These are phyloP conservation scores for Physcomitrium patens DNA, from an alignment of 225 moss, liverwort and hornwort species.

Conservation along the genomic window DNA sequence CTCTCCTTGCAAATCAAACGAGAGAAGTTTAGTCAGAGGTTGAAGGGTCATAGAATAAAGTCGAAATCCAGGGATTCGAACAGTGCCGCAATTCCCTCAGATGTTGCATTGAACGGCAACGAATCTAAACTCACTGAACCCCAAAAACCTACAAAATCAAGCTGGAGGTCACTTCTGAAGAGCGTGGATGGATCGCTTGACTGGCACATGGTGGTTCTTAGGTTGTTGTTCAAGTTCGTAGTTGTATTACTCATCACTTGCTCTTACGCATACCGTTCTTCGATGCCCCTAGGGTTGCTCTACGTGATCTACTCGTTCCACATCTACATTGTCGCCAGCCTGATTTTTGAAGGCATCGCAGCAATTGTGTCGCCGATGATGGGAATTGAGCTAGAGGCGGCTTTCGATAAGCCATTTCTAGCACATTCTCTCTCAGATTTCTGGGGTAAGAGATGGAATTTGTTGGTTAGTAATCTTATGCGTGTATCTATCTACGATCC, in stretches of 20 bases:
- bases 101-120: too few relatives aligned
- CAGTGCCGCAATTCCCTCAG: neutral
- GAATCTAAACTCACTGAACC: neutral
- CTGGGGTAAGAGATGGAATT: conserved; percentile 91
- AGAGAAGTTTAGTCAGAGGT: conserved; percentile 35
- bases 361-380: conserved; percentile 60
- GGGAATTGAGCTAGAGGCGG: conserved; percentile 61
- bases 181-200: conserved; percentile 32
- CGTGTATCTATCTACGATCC: conserved; percentile 75
- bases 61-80: neutral
- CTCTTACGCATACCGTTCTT: conserved; percentile 18
- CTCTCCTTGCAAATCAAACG: conserved; percentile 71
- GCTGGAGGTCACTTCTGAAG: conserved; percentile 26
- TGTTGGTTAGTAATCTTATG: conserved; percentile 78
- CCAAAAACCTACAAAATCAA: neutral
- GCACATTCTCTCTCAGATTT: conserved; percentile 79
- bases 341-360: conserved; percentile 70
- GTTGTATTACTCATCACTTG: conserved; percentile 25
- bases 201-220: conserved; percentile 30
- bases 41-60: neutral
- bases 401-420: conserved; percentile 70
- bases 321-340: conserved; percentile 49
- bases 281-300: conserved; percentile 28
- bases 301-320: conserved; percentile 36
- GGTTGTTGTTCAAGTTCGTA: conserved; percentile 43